Evolutionary conservation across 2,329 filamentous ascomycete genomes (phyloP), one percentile per base, ranked within the genome.

Genomic region (Sporothrix sp.): DNA sequence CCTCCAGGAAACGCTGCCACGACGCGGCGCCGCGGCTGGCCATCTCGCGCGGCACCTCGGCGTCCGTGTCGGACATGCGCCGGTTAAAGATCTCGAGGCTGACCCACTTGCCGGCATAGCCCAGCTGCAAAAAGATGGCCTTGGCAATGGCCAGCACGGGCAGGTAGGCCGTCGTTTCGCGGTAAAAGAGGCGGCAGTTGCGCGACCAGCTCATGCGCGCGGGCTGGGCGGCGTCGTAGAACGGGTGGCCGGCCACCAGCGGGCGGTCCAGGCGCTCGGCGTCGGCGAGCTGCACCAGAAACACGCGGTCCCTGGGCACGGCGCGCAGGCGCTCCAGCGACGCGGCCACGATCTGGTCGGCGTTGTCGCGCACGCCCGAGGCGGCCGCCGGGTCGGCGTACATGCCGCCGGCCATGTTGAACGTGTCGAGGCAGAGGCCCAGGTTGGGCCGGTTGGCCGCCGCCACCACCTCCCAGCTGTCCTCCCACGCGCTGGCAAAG

Each of bases 251-350:
- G 11, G 69, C 59, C 5, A 70, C 57, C 21, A 83, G 59, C 0
- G 79, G 78, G 2, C 60, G 55, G 2, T 61, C 56, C 8, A 82
- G 63, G 4, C 70, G 65, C 58, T 82, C 77, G 0, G 74, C 81
- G 58, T 83, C 79, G 10, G 79, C 79, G 7, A 82, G 69, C 61
- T 84, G 80, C 7, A 84, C 67, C 55, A 78, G 80, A 57, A 81
- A 80, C 3, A 84, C 69, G 53, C 79, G 70, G 13, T 82, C 63
- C 1, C 62, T 64, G 5, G 63, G 51, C 1, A 75, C 64, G 6
- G 49, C 27, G 8, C 28, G 33, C 7, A 81, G 63, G 11, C 68
- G 65, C 13, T 63, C 58, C 21, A 81, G 58, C 1, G 75, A 75
- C 0, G 64, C 63, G 3, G 60, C 60, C 8, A 79, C 65, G 14